Conservation (phyloP, 2,329 filamentous ascomycete genomes). For the Colletotrichum higginsianum region DNA sequence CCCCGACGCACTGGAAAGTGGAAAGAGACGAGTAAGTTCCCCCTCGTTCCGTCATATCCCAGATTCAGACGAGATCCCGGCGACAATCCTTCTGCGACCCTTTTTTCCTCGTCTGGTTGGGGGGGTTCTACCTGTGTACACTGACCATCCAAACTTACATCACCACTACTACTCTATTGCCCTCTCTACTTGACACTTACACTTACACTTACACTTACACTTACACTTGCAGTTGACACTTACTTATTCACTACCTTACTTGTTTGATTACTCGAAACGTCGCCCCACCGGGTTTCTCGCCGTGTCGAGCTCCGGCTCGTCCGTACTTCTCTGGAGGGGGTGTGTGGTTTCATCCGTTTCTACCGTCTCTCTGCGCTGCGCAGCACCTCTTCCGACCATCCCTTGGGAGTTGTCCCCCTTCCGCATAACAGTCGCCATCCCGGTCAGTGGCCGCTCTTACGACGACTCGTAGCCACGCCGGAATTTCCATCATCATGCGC, state of each 20-base stretch:
- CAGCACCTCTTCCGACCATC: neutral
- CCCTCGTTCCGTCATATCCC: neutral
- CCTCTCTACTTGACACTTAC: too few species aligned
- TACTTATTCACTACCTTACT: neutral
- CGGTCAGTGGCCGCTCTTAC: conserved; percentile 36
- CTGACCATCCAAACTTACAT: too few species aligned
- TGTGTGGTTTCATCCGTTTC: conserved; percentile 2
- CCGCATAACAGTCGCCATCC: conserved; percentile 32
- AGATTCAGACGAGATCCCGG: conserved; percentile 7
- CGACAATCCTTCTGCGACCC: conserved; percentile 2
- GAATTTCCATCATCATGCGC: conserved; percentile 40
- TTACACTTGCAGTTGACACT: neutral
- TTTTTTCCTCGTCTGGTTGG: neutral
- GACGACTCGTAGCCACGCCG: conserved; percentile 22
- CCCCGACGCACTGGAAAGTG: neutral
- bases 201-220: neutral
- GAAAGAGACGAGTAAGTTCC: neutral
- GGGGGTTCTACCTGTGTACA: too few species aligned
- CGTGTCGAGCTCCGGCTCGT: conserved; percentile 3
- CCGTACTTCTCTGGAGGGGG: neutral
- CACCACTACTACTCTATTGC: too few species aligned
- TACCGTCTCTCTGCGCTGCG: too few species aligned
- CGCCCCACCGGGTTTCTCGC: neutral
- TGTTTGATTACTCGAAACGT: neutral
- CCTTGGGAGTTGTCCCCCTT: neutral